phyloP scores from a whole-genome alignment of 352 stramenopile species.

The Plasmopara viticola region DNA sequence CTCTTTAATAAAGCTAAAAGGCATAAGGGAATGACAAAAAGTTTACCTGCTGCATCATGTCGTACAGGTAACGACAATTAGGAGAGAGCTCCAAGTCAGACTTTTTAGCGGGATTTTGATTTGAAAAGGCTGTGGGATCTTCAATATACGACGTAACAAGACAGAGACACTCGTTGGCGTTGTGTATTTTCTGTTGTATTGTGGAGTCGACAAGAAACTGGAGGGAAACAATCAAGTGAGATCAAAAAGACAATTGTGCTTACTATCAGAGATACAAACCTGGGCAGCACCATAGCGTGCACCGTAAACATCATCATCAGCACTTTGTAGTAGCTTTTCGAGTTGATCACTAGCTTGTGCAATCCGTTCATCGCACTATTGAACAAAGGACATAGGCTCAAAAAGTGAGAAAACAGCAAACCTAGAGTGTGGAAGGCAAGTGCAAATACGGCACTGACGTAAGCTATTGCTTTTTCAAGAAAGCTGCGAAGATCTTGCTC shows the following conservation, averaged over 20 bases:
- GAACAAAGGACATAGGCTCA: neutral
- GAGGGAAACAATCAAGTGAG: neutral
- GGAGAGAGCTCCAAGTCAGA: slow-evolving; percentile 12
- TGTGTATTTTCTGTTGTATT: slow-evolving; percentile 54
- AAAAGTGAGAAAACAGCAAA: neutral
- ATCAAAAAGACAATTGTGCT: neutral
- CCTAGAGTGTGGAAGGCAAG: neutral
- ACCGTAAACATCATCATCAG: slow-evolving; percentile 30
- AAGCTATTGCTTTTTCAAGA: slow-evolving; percentile 28
- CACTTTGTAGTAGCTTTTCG: slow-evolving; percentile 39
- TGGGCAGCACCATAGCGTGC: slow-evolving; percentile 54
- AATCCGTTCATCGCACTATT: slow-evolving; percentile 52
- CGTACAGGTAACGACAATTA: slow-evolving; percentile 38
- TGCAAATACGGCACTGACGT: slow-evolving; percentile 5
- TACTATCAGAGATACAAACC: slow-evolving; percentile 10
- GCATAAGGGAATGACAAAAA: neutral
- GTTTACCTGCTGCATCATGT: slow-evolving; percentile 59
- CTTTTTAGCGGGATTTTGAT: slow-evolving; percentile 1
- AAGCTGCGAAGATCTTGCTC: slow-evolving; percentile 28
- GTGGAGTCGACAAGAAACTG: slow-evolving; percentile 52
- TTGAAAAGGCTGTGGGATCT: neutral
- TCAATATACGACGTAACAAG: slow-evolving; percentile 9
- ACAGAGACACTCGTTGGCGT: slow-evolving; percentile 31
- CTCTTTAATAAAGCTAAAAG: neutral
- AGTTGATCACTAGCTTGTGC: slow-evolving; percentile 27